A percentile compares a stretch with the other conserved stretches of the same genome.
phyloP scores from a whole-genome alignment of 805 yeast genomes.

The Kodamaea hsintzibuensis region DNA sequence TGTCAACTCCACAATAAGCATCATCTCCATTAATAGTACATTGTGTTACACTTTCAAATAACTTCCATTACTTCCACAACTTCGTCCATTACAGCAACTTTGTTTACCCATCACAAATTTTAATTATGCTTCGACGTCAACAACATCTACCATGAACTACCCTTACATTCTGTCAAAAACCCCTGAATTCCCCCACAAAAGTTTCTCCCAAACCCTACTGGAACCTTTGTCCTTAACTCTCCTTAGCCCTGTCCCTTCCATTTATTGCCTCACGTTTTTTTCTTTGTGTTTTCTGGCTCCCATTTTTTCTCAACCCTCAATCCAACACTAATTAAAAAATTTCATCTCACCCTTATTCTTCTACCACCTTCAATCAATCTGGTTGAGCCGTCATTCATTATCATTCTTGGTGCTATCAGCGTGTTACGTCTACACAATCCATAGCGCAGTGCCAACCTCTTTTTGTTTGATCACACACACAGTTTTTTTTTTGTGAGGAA shows the following conservation, averaged over 20 bases:
- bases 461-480: slow-evolving; percentile 1
- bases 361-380: slow-evolving; percentile 7
- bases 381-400: slow-evolving; percentile 10
- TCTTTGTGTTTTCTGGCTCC: slow-evolving; percentile 1
- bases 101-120: background rate
- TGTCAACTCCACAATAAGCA: background rate
- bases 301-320: slow-evolving; percentile 7
- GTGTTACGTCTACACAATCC: slow-evolving; percentile 1
- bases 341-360: slow-evolving; percentile 9
- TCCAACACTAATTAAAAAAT: slow-evolving; percentile 7
- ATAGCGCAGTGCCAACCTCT: background rate
- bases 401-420: slow-evolving; percentile 1
- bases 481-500: background rate
- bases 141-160: background rate
- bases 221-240: background rate
- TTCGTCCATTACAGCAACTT: background rate
- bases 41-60: background rate
- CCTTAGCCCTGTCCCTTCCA: background rate
- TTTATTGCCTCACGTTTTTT: slow-evolving; percentile 5
- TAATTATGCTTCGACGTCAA: no score
- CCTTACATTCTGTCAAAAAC: background rate
- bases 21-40: background rate
- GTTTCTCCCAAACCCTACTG: background rate
- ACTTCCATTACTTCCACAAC: background rate
- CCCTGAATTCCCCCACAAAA: background rate